Evolutionary conservation across 768 basidiomycete genomes (phyloP).

Genomic region (Harrya chromipes): DNA sequence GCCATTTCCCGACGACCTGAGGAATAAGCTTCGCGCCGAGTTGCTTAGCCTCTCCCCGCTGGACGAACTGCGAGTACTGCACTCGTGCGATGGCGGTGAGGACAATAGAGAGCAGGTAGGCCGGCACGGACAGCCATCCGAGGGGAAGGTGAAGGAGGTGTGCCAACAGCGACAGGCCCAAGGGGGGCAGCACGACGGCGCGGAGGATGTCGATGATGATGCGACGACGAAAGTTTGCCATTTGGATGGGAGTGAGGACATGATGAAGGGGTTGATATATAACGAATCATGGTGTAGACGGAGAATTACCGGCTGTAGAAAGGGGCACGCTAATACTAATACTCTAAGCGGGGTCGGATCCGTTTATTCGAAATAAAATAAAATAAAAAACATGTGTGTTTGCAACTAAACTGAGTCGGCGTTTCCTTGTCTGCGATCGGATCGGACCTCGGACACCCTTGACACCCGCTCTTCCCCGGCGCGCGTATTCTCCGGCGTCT

Average conservation of each 20-base stretch:
- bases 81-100: constrained; percentile 38
- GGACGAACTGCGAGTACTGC: constrained; percentile 33
- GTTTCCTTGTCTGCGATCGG: background rate
- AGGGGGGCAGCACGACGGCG: constrained; percentile 40
- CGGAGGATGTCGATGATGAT: constrained; percentile 46
- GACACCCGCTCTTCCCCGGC: background rate
- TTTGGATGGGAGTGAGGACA: background rate
- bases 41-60: constrained; percentile 43
- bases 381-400: too few species aligned
- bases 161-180: constrained; percentile 33
- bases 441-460: background rate
- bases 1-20: constrained; percentile 65
- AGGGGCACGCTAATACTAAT: background rate
- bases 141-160: constrained; percentile 30
- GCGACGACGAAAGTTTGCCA: constrained; percentile 45
- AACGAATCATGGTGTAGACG: too few species aligned
- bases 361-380: background rate
- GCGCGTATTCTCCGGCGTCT: too few species aligned
- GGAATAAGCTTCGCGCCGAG: constrained; percentile 54
- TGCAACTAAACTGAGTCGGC: background rate
- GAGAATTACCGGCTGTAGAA: too few species aligned
- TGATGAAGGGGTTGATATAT: background rate
- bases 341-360: background rate
- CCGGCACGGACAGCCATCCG: constrained; percentile 36
- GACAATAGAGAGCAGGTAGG: constrained; percentile 41